These are phyloP conservation scores for Hericium erinaceus DNA, from an alignment of 768 basidiomycete genomes.

Conservation along the genomic window DNA sequence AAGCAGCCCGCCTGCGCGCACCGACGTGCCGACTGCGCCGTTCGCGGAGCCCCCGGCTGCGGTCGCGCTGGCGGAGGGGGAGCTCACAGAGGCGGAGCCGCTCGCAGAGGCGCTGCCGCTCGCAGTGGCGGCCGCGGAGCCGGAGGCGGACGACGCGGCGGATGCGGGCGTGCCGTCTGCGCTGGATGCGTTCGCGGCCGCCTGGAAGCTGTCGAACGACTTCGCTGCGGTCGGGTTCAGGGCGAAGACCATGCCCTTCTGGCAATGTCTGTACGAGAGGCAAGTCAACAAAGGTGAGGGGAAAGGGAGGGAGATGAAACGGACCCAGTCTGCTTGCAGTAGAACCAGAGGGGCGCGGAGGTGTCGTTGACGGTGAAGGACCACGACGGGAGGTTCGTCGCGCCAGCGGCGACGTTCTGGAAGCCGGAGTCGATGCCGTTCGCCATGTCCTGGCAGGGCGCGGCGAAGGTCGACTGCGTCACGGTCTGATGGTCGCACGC, in stretches of 20 bases:
- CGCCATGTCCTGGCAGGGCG: slow-evolving; percentile 20
- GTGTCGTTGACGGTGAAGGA: slow-evolving; percentile 14
- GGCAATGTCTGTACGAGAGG: slow-evolving; percentile 17
- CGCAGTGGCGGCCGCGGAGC: neutral
- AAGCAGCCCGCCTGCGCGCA: slow-evolving; percentile 4
- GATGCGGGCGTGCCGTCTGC: slow-evolving; percentile 1
- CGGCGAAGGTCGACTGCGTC: slow-evolving; percentile 26
- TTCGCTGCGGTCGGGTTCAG: slow-evolving; percentile 20
- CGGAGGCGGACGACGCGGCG: neutral
- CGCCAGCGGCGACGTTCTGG: slow-evolving; percentile 15
- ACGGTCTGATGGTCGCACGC: slow-evolving; percentile 19
- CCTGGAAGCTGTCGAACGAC: slow-evolving; percentile 18
- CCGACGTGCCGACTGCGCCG: neutral
- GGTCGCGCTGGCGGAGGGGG: neutral
- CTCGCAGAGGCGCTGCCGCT: neutral
- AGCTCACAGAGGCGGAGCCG: neutral
- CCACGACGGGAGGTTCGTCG: slow-evolving; percentile 2
- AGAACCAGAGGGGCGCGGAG: slow-evolving; percentile 22
- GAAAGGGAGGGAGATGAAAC: slow-evolving; percentile 5
- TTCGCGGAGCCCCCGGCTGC: neutral
- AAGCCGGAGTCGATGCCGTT: slow-evolving; percentile 21
- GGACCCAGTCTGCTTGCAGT: slow-evolving; percentile 20
- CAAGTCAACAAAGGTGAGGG: neutral
- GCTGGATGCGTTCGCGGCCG: slow-evolving; percentile 6
- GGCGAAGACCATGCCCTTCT: slow-evolving; percentile 22